Percentiles rank a stretch among this genome's conserved stretches.
These are phyloP conservation scores for Microthyrium microscopicum DNA, from an alignment of 2,329 filamentous ascomycete genomes.

Conservation along the genomic window DNA sequence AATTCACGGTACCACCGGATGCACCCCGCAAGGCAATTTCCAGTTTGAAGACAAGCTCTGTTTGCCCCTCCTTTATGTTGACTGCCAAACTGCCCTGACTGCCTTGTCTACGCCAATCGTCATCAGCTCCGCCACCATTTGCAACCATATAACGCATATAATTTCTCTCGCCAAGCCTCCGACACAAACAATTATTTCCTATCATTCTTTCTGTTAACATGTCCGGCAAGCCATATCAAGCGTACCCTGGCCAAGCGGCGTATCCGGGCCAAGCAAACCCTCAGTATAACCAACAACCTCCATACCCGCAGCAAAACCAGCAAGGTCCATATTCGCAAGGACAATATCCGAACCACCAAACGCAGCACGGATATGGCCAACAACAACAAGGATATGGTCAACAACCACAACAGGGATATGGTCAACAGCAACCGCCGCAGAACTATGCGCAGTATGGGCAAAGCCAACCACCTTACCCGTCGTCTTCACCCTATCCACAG, in stretches of 20 bases:
- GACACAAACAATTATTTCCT: background rate
- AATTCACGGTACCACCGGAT: constrained; percentile 13
- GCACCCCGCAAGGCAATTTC: background rate
- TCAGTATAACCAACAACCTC: constrained; percentile 15
- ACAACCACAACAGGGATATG: constrained; percentile 15
- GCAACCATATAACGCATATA: background rate
- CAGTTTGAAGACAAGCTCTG: background rate
- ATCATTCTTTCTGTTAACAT: constrained; percentile 1
- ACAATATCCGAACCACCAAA: constrained; percentile 9
- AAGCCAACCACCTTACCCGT: constrained; percentile 3
- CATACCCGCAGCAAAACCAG: constrained; percentile 8
- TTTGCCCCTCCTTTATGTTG: background rate
- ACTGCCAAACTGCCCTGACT: background rate
- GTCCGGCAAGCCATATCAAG: constrained; percentile 7
- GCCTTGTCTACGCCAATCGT: constrained; percentile 1
- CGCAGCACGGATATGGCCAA: constrained; percentile 1
- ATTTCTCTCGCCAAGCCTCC: background rate
- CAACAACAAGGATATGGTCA: constrained; percentile 16
- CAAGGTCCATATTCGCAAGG: constrained; percentile 11
- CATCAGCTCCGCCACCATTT: constrained; percentile 1
- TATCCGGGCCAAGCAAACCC: constrained; percentile 13
- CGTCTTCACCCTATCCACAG: constrained; percentile 2
- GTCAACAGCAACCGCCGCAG: constrained; percentile 1
- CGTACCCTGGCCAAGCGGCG: constrained; percentile 7
- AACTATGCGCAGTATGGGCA: constrained; percentile 2